These are phyloP conservation scores for Phytophthora capsici DNA, from an alignment of 352 stramenopile genomes.

Conservation along the genomic window DNA sequence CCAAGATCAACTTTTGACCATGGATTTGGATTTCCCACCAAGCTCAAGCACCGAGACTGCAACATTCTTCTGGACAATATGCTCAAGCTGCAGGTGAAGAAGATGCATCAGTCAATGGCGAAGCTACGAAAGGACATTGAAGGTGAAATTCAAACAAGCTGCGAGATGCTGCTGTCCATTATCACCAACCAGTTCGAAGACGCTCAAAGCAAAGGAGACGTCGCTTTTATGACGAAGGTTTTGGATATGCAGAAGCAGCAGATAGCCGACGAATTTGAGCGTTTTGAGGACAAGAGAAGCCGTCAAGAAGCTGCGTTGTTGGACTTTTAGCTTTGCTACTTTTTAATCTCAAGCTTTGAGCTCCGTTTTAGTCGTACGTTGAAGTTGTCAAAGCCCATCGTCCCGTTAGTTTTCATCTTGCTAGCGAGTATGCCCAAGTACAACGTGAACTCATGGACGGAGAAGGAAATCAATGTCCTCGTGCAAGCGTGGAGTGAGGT, in stretches of 20 bases:
- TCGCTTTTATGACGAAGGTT: slow-evolving; percentile 30
- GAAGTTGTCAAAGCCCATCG: no score
- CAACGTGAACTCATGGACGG: slow-evolving; percentile 27
- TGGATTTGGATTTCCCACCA: not conserved
- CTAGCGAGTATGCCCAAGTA: no score
- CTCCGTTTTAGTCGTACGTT: no score
- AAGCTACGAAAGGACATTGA: slow-evolving; percentile 25
- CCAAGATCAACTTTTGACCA: not conserved
- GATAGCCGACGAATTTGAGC: slow-evolving; percentile 23
- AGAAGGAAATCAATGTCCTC: slow-evolving; percentile 23
- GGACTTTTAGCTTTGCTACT: no score
- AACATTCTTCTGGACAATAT: slow-evolving; percentile 34
- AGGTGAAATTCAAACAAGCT: slow-evolving; percentile 20
- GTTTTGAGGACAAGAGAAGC: slow-evolving; percentile 19
- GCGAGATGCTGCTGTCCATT: slow-evolving; percentile 26
- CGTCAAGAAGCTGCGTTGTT: slow-evolving; percentile 12
- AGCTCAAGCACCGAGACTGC: slow-evolving; percentile 34
- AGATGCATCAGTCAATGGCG: slow-evolving; percentile 9
- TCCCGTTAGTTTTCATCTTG: no score
- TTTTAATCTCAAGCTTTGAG: no score
- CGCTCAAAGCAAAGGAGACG: slow-evolving; percentile 16
- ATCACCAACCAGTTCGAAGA: slow-evolving; percentile 31
- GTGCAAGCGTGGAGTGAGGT: slow-evolving; percentile 30
- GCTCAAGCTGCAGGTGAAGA: slow-evolving; percentile 32
- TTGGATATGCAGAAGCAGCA: slow-evolving; percentile 28